phyloP scores from a whole-genome alignment of 1,284 basidiomycete genomes.

The Ceratobasidium sp. region DNA sequence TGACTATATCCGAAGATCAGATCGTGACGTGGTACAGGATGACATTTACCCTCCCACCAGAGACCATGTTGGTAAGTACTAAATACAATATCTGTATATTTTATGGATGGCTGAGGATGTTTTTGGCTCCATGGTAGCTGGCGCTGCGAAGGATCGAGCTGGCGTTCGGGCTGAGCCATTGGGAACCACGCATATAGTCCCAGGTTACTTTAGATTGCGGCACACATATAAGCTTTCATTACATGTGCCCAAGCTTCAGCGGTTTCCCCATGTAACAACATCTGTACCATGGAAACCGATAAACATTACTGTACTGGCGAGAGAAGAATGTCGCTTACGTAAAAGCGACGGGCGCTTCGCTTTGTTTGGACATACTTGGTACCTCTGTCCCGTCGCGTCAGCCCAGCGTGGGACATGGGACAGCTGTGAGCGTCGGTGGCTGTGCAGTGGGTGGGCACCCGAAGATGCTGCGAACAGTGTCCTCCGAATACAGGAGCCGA shows the following conservation, averaged over 20 bases:
- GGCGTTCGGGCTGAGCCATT: conserved; percentile 8
- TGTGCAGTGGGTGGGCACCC: not conserved
- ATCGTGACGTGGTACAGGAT: conserved; percentile 17
- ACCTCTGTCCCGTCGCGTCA: conserved; percentile 11
- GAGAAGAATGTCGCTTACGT: conserved; percentile 9
- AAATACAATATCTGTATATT: not conserved
- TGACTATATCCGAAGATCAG: conserved; percentile 7
- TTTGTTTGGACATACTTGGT: conserved; percentile 26
- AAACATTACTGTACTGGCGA: conserved; percentile 17
- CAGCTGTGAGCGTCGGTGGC: conserved; percentile 22
- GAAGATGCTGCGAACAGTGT: not conserved
- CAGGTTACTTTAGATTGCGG: too few relatives aligned
- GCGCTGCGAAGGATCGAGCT: conserved; percentile 18
- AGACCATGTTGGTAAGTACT: conserved; percentile 28
- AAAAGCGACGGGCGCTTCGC: conserved; percentile 1
- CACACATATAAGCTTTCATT: too few relatives aligned
- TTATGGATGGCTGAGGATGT: too few relatives aligned
- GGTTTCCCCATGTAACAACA: too few relatives aligned
- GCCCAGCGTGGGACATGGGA: conserved; percentile 13
- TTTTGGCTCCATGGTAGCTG: not conserved
- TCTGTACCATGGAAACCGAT: too few relatives aligned
- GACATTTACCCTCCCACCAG: conserved; percentile 35
- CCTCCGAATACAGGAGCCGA: not conserved
- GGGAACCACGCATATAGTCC: not conserved
- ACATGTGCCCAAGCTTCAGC: too few relatives aligned